Percentiles rank a stretch among this genome's conserved stretches.
These are phyloP conservation scores for Corynascus novoguineensis DNA, from an alignment of 495 filamentous ascomycete genomes.

Conservation along the genomic window DNA sequence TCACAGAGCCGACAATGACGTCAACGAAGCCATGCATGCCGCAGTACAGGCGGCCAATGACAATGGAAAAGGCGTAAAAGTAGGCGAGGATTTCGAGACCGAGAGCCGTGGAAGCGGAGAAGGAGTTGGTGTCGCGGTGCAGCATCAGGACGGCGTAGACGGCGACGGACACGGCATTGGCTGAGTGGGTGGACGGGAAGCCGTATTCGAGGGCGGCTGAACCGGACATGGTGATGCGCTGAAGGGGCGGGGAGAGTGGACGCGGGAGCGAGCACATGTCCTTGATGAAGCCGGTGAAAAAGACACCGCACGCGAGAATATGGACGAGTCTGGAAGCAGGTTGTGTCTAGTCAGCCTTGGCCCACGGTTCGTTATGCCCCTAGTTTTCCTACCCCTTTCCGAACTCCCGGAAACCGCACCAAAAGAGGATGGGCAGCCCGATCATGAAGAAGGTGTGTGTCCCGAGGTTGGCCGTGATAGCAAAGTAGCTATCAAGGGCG, in stretches of 20 bases:
- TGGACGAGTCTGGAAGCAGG: slow-evolving; percentile 64
- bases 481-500: slow-evolving; percentile 88
- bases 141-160: slow-evolving; percentile 72
- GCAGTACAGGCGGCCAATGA: slow-evolving; percentile 87
- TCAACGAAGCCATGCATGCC: slow-evolving; percentile 98
- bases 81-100: slow-evolving; percentile 62
- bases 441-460: slow-evolving; percentile 99
- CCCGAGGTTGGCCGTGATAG: slow-evolving; percentile 91
- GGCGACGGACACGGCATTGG: slow-evolving; percentile 92
- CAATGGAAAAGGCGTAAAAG: slow-evolving; percentile 82
- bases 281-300: slow-evolving; percentile 90
- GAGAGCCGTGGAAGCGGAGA: slow-evolving; percentile 48
- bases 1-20: slow-evolving; percentile 66
- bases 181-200: slow-evolving; percentile 93
- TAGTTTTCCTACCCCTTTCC: slow-evolving; percentile 77
- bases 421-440: slow-evolving; percentile 85
- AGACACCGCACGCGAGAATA: slow-evolving; percentile 82
- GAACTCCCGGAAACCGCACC: slow-evolving; percentile 78
- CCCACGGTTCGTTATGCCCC: slow-evolving; percentile 12
- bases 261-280: slow-evolving; percentile 92
- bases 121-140: slow-evolving; percentile 47
- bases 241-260: slow-evolving; percentile 85
- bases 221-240: slow-evolving; percentile 94
- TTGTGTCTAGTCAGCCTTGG: background rate
- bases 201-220: slow-evolving; percentile 93